Evolutionary conservation across 495 filamentous ascomycete genomes (phyloP).

Genomic region (Penicillium odoratum): DNA sequence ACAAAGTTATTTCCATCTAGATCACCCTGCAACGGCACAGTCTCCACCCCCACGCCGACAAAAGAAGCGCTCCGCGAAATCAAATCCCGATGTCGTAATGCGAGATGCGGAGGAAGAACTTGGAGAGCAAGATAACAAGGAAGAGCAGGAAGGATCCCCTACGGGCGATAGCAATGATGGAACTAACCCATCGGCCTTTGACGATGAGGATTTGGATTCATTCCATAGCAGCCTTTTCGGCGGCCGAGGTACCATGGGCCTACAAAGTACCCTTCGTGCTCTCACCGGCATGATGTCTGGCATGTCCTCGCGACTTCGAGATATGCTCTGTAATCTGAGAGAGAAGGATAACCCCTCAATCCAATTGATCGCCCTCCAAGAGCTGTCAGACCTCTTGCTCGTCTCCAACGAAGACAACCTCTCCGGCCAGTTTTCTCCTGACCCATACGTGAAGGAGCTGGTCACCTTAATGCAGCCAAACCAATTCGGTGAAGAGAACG

Average conservation of each 20-base stretch:
- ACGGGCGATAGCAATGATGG: constrained; percentile 64
- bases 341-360: constrained; percentile 85
- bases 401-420: constrained; percentile 97
- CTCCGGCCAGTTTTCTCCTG: constrained; percentile 91
- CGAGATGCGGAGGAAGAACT: constrained; percentile 50
- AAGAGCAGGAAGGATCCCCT: constrained; percentile 39
- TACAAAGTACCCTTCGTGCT: constrained; percentile 83
- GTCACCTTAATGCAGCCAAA: constrained; percentile 89
- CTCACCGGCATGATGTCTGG: constrained; percentile 90
- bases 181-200: constrained; percentile 49
- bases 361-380: constrained; percentile 89
- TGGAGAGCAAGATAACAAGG: constrained; percentile 38
- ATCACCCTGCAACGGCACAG: constrained; percentile 35
- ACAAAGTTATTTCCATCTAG: constrained; percentile 16
- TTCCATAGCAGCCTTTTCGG: constrained; percentile 75
- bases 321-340: constrained; percentile 79
- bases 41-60: constrained; percentile 39
- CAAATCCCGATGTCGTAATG: constrained; percentile 52
- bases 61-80: constrained; percentile 59
- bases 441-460: constrained; percentile 93
- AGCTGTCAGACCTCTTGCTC: constrained; percentile 88
- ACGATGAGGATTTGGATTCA: constrained; percentile 73
- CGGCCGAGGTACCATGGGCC: constrained; percentile 59
- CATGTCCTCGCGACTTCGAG: constrained; percentile 73
- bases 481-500: constrained; percentile 84